Conservation (phyloP, 2,329 filamentous ascomycete species). For the Trichophyton schoenleinii region DNA sequence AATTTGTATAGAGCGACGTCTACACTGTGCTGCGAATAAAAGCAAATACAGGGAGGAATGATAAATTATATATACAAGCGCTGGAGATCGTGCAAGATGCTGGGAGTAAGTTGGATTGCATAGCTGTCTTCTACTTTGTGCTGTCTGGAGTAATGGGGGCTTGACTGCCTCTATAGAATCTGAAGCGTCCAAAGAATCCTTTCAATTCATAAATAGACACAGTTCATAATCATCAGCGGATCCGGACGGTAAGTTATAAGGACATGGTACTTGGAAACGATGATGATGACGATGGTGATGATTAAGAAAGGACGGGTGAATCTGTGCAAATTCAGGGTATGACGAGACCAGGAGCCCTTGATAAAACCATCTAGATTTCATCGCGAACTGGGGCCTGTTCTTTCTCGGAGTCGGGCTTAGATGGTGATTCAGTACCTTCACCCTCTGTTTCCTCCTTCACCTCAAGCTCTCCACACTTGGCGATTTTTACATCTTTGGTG, state of each 20-base stretch:
- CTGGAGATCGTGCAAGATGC: not conserved
- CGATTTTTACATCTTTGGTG: conserved; percentile 47
- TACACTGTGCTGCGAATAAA: too few relatives aligned
- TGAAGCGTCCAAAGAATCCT: not conserved
- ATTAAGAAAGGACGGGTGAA: not conserved
- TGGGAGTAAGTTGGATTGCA: not conserved
- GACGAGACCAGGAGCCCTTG: not conserved
- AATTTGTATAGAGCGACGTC: too few relatives aligned
- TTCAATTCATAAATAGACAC: not conserved
- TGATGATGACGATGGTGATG: not conserved
- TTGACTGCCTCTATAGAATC: not conserved
- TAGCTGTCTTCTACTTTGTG: not conserved
- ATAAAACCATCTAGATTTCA: conserved; percentile 1
- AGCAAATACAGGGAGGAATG: too few relatives aligned
- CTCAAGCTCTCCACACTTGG: conserved; percentile 53
- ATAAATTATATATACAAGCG: too few relatives aligned
- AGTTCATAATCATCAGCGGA: conserved; percentile 2
- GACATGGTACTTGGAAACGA: conserved; percentile 16
- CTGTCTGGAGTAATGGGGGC: not conserved
- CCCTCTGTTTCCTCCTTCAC: conserved; percentile 51
- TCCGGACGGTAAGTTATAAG: not conserved
- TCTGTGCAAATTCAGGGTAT: not conserved
- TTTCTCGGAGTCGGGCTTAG: conserved; percentile 18
- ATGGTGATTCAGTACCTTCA: conserved; percentile 40
- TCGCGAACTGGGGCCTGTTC: not conserved